A percentile compares a stretch with the other conserved stretches of the same genome.
phyloP scores from a whole-genome alignment of 805 yeast species.

The Cyberlindnera petersonii region DNA sequence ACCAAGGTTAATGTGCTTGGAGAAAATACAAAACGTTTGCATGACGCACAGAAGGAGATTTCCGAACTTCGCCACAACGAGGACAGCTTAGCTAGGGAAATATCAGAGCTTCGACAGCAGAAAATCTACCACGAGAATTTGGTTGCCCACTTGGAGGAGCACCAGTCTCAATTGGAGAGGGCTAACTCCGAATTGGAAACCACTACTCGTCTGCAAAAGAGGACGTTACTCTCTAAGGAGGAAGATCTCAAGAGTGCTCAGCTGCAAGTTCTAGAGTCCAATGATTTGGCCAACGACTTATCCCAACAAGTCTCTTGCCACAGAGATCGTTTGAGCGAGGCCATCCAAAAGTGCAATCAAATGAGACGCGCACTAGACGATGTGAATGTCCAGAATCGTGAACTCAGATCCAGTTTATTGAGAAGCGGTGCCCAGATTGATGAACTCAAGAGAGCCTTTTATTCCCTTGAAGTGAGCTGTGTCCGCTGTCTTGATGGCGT shows the following conservation, averaged over 20 bases:
- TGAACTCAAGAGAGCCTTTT: slow-evolving; percentile 10
- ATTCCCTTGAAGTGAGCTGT: slow-evolving; percentile 14
- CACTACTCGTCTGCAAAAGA: background rate
- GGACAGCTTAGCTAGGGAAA: background rate
- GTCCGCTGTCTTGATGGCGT: slow-evolving; percentile 15
- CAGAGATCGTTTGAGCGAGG: slow-evolving; percentile 10
- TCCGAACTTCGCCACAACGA: background rate
- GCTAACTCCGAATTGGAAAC: slow-evolving; percentile 1
- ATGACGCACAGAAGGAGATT: slow-evolving; percentile 1
- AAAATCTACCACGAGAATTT: background rate
- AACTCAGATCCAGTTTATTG: slow-evolving; percentile 9
- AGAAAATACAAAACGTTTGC: background rate
- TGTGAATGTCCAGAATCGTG: slow-evolving; percentile 6
- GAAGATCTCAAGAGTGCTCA: slow-evolving; percentile 3
- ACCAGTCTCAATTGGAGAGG: background rate
- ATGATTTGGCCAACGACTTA: slow-evolving; percentile 8
- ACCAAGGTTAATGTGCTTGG: background rate
- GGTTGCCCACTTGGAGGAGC: slow-evolving; percentile 1
- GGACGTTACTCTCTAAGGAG: background rate
- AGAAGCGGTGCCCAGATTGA: slow-evolving; percentile 10
- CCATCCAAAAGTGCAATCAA: slow-evolving; percentile 9
- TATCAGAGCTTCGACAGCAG: background rate
- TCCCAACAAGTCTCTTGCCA: slow-evolving; percentile 9
- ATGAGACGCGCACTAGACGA: slow-evolving; percentile 8
- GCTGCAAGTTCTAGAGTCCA: slow-evolving; percentile 8